A percentile compares a stretch with the other conserved stretches of the same genome.
Evolutionary conservation across 1,284 basidiomycete genomes (phyloP).

Genomic region (Melanopsichium pennsylvanicum): DNA sequence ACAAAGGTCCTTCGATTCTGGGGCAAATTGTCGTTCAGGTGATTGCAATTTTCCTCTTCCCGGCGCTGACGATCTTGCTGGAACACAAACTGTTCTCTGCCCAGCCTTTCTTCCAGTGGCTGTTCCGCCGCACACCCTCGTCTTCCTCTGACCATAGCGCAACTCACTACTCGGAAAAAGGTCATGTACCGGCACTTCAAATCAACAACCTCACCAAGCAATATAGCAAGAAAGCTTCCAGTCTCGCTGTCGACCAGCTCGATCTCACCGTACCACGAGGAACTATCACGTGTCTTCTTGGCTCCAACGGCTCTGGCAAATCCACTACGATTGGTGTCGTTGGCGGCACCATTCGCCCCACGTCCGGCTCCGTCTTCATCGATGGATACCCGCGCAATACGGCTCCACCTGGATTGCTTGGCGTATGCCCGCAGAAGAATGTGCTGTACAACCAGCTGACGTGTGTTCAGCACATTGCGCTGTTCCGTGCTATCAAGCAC

Average conservation of each 20-base stretch:
- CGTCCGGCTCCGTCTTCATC: constrained; percentile 72
- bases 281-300: constrained; percentile 78
- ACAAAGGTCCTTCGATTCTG: constrained; percentile 70
- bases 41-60: constrained; percentile 77
- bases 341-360: constrained; percentile 71
- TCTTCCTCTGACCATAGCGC: neutral
- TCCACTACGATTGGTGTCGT: constrained; percentile 77
- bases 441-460: constrained; percentile 80
- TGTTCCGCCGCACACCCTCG: constrained; percentile 36
- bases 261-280: constrained; percentile 74
- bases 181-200: constrained; percentile 26
- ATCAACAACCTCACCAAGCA: constrained; percentile 28
- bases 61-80: constrained; percentile 72
- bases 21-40: constrained; percentile 66
- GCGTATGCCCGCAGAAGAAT: constrained; percentile 83
- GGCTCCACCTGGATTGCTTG: constrained; percentile 72
- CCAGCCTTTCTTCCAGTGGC: constrained; percentile 66
- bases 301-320: constrained; percentile 77
- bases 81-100: constrained; percentile 75
- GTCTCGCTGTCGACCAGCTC: constrained; percentile 67
- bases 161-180: neutral
- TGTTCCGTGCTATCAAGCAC: constrained; percentile 79
- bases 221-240: constrained; percentile 42
- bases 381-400: constrained; percentile 68
- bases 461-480: constrained; percentile 75